Percentiles rank a stretch among this genome's conserved stretches.
Evolutionary conservation across 352 stramenopile species (phyloP).

Genomic region (Discostella stelligera): DNA sequence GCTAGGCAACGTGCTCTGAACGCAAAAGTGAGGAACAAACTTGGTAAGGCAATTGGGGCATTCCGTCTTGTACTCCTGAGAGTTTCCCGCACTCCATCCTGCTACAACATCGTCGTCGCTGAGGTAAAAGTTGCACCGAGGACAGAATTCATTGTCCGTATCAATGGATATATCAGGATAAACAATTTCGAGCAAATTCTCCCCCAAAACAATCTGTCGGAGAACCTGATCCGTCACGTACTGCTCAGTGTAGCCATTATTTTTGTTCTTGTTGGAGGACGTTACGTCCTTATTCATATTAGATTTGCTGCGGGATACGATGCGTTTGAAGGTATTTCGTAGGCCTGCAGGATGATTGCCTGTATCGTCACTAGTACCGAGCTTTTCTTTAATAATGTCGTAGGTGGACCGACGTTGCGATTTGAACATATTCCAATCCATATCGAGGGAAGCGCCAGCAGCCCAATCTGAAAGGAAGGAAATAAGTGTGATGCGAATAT

Average conservation of each 20-base stretch:
- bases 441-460: constrained; percentile 72
- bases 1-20: constrained; percentile 66
- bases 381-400: constrained; percentile 51
- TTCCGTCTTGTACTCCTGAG: constrained; percentile 81
- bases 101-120: constrained; percentile 78
- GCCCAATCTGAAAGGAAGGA: constrained; percentile 61
- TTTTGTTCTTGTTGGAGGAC: constrained; percentile 4
- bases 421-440: constrained; percentile 80
- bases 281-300: constrained; percentile 14
- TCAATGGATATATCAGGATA: constrained; percentile 82
- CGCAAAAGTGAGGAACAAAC: constrained; percentile 82
- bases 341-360: constrained; percentile 45
- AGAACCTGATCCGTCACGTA: constrained; percentile 49
- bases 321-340: constrained; percentile 46
- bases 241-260: constrained; percentile 34
- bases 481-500: not conserved
- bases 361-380: constrained; percentile 48
- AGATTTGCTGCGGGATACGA: constrained; percentile 24
- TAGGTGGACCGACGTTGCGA: constrained; percentile 59
- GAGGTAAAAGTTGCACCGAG: constrained; percentile 76
- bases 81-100: constrained; percentile 74
- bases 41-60: constrained; percentile 77
- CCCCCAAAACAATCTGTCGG: constrained; percentile 70
- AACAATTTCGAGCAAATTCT: constrained; percentile 81
- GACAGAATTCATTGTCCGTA: constrained; percentile 81